Evolutionary conservation across 495 filamentous ascomycete genomes (phyloP).

Genomic region (Delitschia confertaspora): DNA sequence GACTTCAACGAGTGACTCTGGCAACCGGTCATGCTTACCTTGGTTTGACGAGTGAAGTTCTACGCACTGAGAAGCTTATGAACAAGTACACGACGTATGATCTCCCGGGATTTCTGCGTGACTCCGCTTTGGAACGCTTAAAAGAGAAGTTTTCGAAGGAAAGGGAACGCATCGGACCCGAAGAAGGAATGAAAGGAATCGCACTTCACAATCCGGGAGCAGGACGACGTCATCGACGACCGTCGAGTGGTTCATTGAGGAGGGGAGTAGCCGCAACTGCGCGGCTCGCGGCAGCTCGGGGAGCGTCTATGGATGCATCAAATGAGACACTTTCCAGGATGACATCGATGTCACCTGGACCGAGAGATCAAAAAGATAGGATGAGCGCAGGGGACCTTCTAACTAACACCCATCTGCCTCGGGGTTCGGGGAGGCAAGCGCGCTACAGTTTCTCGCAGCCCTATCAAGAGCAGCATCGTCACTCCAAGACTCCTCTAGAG

Average conservation of each 20-base stretch:
- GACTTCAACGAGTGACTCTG: slow-evolving; percentile 89
- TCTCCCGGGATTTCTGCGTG: slow-evolving; percentile 83
- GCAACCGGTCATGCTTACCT: slow-evolving; percentile 90
- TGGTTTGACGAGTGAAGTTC: slow-evolving; percentile 79
- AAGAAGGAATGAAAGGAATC: slow-evolving; percentile 87
- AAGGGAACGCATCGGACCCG: slow-evolving; percentile 69
- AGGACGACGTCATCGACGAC: slow-evolving; percentile 58
- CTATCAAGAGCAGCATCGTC: slow-evolving; percentile 31
- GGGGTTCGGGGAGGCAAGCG: slow-evolving; percentile 42
- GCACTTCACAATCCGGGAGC: slow-evolving; percentile 79
- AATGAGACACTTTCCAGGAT: slow-evolving; percentile 39
- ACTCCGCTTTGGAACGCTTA: slow-evolving; percentile 69
- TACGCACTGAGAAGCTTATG: slow-evolving; percentile 86
- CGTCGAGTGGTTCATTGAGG: slow-evolving; percentile 50
- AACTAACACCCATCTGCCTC: slow-evolving; percentile 66
- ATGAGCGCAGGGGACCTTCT: slow-evolving; percentile 60
- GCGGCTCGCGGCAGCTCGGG: slow-evolving; percentile 26
- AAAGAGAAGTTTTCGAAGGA: slow-evolving; percentile 87
- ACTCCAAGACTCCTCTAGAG: slow-evolving; percentile 48
- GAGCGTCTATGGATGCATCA: slow-evolving; percentile 13
- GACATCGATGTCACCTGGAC: slow-evolving; percentile 18
- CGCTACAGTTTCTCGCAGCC: slow-evolving; percentile 37
- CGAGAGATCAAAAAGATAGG: slow-evolving; percentile 23
- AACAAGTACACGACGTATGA: slow-evolving; percentile 85
- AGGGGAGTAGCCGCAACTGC: slow-evolving; percentile 72